Evolutionary conservation across 257 asterid species (phyloP).

Genomic region (Solanum okadae): DNA sequence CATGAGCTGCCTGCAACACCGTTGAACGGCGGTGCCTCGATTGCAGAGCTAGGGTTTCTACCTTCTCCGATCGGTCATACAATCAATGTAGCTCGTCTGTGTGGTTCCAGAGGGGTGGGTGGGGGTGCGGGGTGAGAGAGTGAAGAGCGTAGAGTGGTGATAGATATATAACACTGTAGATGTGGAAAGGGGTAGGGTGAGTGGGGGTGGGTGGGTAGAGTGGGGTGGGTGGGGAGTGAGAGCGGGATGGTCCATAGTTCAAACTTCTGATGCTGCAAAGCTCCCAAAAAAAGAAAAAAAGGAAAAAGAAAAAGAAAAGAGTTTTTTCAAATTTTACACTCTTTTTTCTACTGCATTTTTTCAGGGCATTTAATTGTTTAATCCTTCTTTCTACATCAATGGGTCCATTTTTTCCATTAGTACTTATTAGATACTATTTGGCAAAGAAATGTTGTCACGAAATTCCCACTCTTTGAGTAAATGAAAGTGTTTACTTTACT

Average conservation of each 20-base stretch:
- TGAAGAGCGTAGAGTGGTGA: slow-evolving; percentile 6
- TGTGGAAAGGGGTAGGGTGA: neutral
- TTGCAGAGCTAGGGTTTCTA: slow-evolving; percentile 23
- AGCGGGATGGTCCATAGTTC: slow-evolving; percentile 66
- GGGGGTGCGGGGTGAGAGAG: slow-evolving; percentile 20
- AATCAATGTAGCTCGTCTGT: slow-evolving; percentile 1
- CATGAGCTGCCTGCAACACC: slow-evolving; percentile 14
- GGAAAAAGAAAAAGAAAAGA: slow-evolving; percentile 2
- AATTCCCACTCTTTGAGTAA: neutral
- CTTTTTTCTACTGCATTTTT: neutral
- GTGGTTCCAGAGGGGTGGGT: neutral
- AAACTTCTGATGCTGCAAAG: slow-evolving; percentile 18
- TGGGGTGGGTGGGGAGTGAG: slow-evolving; percentile 26
- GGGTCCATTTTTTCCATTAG: neutral
- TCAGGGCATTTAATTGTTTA: neutral
- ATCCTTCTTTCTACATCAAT: neutral
- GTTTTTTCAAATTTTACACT: slow-evolving; percentile 14
- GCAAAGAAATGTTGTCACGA: neutral
- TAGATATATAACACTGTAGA: neutral
- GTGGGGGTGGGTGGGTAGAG: neutral
- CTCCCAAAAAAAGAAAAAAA: slow-evolving; percentile 5
- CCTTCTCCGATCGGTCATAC: slow-evolving; percentile 25
- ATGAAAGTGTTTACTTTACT: neutral
- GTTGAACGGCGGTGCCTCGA: neutral
- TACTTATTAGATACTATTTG: neutral